Conservation (phyloP, 2,329 filamentous ascomycete species). For the Tolypocladium album region DNA sequence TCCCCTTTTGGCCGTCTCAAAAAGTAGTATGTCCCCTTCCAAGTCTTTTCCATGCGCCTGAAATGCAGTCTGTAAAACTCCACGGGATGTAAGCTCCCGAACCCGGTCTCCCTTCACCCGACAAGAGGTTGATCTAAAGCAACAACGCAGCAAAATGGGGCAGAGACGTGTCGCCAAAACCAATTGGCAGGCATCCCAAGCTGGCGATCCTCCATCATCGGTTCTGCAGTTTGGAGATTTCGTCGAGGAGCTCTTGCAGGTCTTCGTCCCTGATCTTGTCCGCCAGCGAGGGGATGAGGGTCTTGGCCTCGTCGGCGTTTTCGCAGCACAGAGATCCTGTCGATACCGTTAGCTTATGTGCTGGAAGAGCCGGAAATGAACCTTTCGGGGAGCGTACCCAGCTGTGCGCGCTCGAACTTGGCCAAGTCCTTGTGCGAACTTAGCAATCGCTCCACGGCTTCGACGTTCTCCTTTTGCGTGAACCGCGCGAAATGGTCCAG, state of each 20-base stretch:
- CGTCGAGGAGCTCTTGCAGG: slow-evolving; percentile 76
- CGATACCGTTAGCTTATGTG: neutral
- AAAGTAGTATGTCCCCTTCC: neutral
- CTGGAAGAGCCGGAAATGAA: neutral
- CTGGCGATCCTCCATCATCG: slow-evolving; percentile 10
- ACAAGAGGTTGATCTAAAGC: neutral
- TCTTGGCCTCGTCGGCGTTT: slow-evolving; percentile 89
- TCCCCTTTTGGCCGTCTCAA: neutral
- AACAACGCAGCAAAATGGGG: neutral
- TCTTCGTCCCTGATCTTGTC: slow-evolving; percentile 89
- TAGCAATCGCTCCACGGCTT: slow-evolving; percentile 83
- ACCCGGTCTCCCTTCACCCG: neutral
- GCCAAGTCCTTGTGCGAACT: slow-evolving; percentile 70
- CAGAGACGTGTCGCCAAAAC: neutral
- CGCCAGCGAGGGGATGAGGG: slow-evolving; percentile 77
- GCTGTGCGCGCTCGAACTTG: slow-evolving; percentile 86
- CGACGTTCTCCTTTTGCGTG: slow-evolving; percentile 88
- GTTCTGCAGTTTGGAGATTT: slow-evolving; percentile 69
- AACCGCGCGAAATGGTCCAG: slow-evolving; percentile 91
- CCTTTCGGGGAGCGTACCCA: slow-evolving; percentile 47
- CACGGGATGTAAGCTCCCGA: neutral
- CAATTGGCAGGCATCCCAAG: neutral
- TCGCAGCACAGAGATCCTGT: slow-evolving; percentile 86
- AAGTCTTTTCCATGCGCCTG: neutral
- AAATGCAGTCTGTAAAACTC: neutral